Evolutionary conservation across 768 basidiomycete species (phyloP), one percentile per base, ranked within the genome.

Genomic region (Pholiota microspora): DNA sequence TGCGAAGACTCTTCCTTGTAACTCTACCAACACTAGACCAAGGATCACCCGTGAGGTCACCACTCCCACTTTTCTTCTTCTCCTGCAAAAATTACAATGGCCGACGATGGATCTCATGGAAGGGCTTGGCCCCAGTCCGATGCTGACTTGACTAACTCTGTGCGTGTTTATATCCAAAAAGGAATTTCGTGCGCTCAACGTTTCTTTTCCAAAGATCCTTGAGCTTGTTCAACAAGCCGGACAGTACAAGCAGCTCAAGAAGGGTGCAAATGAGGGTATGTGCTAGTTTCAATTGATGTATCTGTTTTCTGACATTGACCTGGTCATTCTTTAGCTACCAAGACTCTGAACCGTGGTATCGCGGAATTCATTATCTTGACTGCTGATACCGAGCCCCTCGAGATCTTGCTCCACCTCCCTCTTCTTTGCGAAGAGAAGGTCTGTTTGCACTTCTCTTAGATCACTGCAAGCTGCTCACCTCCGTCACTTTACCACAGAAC

Each of bases 371-470:
- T 98, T 73, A 85, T 99, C 65, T 78, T 99, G 72, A 97, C 97
- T 51, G 88, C 88, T 51, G 94, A 99, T 66, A 98, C 96, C 27
- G 95, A 98, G 71, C 97, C 97, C 45, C 81, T 99, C 64, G 97
- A 98, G 71, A 99, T 99, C 71, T 76, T 99, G 51, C 83, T 99
- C 59, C 97, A 99, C 73, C 86, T 99, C 27, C 97, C 97, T 32
- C 80, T 99, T 56, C 80, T 99, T 24, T 99, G 97, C 67, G 97
- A 99, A 72, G 97, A 99, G 77, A 99, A 99, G 85, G 92, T 88
- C 50, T 7, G 74, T 60, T 23, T 32, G 24, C 3, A 46, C 38
- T 38, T 27, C 32, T 2, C 35, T 48, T 35, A 36, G 29, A 50
- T 13, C 21, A 29, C 16, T 32, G 12, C 16, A 18, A 42, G 24